Conservation (phyloP, 208 protist species). For the Blechomonas ayalai region DNA sequence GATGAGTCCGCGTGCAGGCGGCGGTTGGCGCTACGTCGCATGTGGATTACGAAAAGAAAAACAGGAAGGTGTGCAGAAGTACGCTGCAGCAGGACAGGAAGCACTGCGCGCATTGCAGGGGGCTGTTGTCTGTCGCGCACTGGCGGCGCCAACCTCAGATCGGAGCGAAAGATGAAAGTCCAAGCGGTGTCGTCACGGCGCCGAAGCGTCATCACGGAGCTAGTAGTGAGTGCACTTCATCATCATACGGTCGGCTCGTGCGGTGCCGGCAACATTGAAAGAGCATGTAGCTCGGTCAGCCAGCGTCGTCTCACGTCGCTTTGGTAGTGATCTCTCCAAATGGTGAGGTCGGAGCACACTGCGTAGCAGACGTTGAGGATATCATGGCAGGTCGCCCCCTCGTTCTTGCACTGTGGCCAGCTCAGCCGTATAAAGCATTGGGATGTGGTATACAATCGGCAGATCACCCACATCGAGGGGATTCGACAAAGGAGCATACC, state of each 20-base stretch:
- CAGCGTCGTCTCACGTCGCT: conserved; percentile 1
- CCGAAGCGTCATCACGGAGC: neutral
- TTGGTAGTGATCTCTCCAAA: conserved; percentile 11
- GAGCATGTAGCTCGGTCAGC: neutral
- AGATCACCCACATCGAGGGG: neutral
- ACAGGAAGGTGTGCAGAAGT: neutral
- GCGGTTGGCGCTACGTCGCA: conserved; percentile 15
- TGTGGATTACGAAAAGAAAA: neutral
- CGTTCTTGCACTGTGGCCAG: no score
- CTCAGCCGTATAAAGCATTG: conserved; percentile 2
- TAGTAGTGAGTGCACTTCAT: conserved; percentile 5
- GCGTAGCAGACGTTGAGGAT: conserved; percentile 16
- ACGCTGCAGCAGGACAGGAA: neutral
- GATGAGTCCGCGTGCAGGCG: conserved; percentile 1
- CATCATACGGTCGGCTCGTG: conserved; percentile 2
- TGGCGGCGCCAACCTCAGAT: conserved; percentile 38
- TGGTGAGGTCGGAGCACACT: conserved; percentile 6
- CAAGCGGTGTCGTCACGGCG: conserved; percentile 20
- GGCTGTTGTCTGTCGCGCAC: no score
- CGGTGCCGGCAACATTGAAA: neutral
- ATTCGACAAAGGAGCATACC: conserved; percentile 12
- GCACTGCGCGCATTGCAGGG: conserved; percentile 1
- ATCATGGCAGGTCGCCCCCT: no score
- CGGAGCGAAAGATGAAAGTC: conserved; percentile 53
- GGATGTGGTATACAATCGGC: conserved; percentile 7